Evolutionary conservation across 768 basidiomycete species (phyloP), one percentile per base, ranked within the genome.

Genomic region (Kockovaella imperatae): DNA sequence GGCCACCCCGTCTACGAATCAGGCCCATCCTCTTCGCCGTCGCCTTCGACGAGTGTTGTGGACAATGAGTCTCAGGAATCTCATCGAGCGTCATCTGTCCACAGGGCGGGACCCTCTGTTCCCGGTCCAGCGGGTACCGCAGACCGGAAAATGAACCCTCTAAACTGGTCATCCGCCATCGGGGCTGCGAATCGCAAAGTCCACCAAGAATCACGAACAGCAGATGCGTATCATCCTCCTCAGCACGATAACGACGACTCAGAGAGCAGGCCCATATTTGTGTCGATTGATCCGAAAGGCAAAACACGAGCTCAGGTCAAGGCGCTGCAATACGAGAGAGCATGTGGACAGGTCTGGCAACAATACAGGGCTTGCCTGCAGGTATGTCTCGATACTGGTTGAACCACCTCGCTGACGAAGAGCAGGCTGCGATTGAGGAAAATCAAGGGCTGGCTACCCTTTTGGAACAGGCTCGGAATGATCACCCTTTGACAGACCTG

Each of bases 291-390:
- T 35, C 61, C 77, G 47, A 79, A n/a, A 75, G 38, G 82, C 21
- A 65, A 83, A 61, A 80, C 84, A 3, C 80, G 81, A 59, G 72
- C 78, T 1, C 61, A 68, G 46, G 49, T 62, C 50, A 91, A 90
- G 72, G 86, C 87, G 4, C 83, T 83, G 34, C 86, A 93, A 69
- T 93, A 90, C 67, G 83, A 96, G 59, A 68, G 75, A 36, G 83
- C 82, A 40, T 96, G 93, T 57, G 91, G 90, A 7, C 78, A 76
- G 56, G 70, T 87, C 14, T 96, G 90, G 86, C 74, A 77, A 36
- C 77, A 76, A 53, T 96, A 96, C 70, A 81, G 81, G 52, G 73
- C 72, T 2, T 96, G 91, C 68, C 78, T 96, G 5, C 82, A 85
- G 77, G 93, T 90, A 49, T 35, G 82, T 44, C 20, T 10, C 11